Base-by-base conservation (phyloP, 257 asterid species). In the Capsicum rhomboideum region DNA sequence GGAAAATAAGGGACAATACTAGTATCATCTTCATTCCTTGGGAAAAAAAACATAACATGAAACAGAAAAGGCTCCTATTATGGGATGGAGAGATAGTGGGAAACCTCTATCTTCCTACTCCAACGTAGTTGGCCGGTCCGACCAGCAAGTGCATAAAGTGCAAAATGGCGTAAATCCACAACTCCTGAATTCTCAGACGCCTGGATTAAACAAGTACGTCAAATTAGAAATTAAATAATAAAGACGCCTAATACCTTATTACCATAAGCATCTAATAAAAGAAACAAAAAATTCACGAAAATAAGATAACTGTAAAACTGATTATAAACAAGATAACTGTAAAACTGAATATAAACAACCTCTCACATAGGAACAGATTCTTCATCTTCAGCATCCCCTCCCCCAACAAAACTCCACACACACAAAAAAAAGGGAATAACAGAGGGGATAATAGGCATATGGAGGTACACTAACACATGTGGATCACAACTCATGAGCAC, bases 91-190 rank as follows among this genome's bases (percentile, higher is more conserved):
- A 50, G 63, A 49, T 50, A 50, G 63, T 49, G 80, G 64, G 23
- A 55, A 46, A 93, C 98, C 97, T 95, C 99, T 42, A 90, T 88
- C 92, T 91, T 92, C 90, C 98, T 91, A 86, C 88, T 89, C 98
- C 99, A 97, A 26, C 98, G 94, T 86, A 92, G 88, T 69, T 91
- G 94, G 82, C 99, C 99, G 87, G 92, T 93, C 82, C 93, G 92
- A 84, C 99, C 98, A 31, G 97, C 93, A 90, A 97, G 92, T 86
- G 99, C 98, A 91, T 93, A 95, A 81, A 95, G 83, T 59, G 97
- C 98, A 89, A 97, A 97, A 92, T 97, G 98, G 58, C 95, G 95
- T 82, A 95, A 86, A 87, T 97, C 98, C 84, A 90, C 93, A 10
- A 86, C 87, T 71, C 94, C 97, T 34, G 96, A 87, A 93, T 80